Evolutionary conservation across 805 yeast species (phyloP).

Genomic region (Kodamaea nitidulidarum): DNA sequence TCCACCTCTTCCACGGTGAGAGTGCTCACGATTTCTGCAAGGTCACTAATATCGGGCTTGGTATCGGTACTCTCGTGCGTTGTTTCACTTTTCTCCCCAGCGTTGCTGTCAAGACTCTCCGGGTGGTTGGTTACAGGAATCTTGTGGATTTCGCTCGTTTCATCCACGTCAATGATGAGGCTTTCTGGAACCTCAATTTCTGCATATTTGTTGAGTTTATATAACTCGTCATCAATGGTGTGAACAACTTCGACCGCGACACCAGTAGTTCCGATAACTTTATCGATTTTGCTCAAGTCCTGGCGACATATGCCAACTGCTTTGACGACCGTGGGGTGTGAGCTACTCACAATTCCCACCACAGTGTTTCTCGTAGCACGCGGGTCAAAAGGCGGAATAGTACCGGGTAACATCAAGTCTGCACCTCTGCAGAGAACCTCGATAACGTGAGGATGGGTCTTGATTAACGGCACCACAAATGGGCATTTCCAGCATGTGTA

Average conservation of each 20-base stretch:
- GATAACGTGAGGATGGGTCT: conserved; percentile 72
- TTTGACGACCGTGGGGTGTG: conserved; percentile 56
- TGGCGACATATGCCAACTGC: conserved; percentile 67
- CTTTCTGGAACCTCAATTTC: conserved; percentile 29
- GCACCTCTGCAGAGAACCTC: conserved; percentile 76
- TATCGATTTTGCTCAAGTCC: conserved; percentile 41
- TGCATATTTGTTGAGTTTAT: conserved; percentile 44
- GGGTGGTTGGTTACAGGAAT: conserved; percentile 5
- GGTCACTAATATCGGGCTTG: conserved; percentile 17
- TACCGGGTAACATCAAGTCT: conserved; percentile 73
- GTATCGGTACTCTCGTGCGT: no score
- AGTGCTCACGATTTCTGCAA: conserved; percentile 35
- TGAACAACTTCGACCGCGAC: conserved; percentile 76
- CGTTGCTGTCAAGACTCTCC: conserved; percentile 10
- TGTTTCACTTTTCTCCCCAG: no score
- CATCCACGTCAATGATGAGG: conserved; percentile 12
- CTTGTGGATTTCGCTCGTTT: conserved; percentile 10
- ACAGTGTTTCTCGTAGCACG: conserved; percentile 48
- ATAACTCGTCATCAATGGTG: conserved; percentile 61
- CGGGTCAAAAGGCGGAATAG: conserved; percentile 54
- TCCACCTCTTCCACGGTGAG: conserved; percentile 67
- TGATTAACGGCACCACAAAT: conserved; percentile 58
- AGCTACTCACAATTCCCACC: conserved; percentile 67
- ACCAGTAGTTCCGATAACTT: conserved; percentile 65
- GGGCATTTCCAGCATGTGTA: conserved; percentile 71